phyloP scores from a whole-genome alignment of 768 basidiomycete genomes.

The Calocybe gangraenosa region DNA sequence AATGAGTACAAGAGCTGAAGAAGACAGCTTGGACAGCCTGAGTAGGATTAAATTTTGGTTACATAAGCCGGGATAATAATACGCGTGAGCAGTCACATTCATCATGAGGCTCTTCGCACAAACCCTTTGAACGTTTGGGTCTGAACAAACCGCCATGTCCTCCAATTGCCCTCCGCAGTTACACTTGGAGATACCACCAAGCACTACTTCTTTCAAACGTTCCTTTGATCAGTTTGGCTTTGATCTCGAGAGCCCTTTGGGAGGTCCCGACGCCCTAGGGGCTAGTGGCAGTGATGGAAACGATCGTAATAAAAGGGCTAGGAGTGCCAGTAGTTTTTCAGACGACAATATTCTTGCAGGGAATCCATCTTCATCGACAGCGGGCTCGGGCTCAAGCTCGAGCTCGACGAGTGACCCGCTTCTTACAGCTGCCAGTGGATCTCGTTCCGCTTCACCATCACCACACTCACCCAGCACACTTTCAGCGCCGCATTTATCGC shows the following conservation, averaged over 20 bases:
- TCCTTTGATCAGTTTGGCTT: slow-evolving; percentile 58
- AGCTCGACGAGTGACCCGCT: slow-evolving; percentile 14
- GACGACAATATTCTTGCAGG: slow-evolving; percentile 30
- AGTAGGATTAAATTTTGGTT: slow-evolving; percentile 1
- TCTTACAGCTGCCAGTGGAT: slow-evolving; percentile 4
- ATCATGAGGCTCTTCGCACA: slow-evolving; percentile 15
- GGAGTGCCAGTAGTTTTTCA: slow-evolving; percentile 47
- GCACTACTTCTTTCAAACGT: slow-evolving; percentile 54
- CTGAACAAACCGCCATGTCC: slow-evolving; percentile 29
- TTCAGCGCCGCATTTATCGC: slow-evolving; percentile 18
- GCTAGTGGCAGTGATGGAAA: slow-evolving; percentile 33
- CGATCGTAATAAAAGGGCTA: slow-evolving; percentile 54
- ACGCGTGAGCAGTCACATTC: slow-evolving; percentile 6
- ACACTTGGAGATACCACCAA: slow-evolving; percentile 46
- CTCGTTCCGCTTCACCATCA: slow-evolving; percentile 9
- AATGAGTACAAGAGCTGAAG: not conserved
- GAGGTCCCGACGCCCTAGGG: slow-evolving; percentile 19
- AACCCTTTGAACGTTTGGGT: slow-evolving; percentile 4
- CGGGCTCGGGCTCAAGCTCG: slow-evolving; percentile 23
- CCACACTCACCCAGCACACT: slow-evolving; percentile 14
- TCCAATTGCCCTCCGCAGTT: slow-evolving; percentile 47
- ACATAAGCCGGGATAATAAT: slow-evolving; percentile 14
- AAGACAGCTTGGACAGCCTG: not conserved
- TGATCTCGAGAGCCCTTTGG: slow-evolving; percentile 45
- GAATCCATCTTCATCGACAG: slow-evolving; percentile 32